Evolutionary conservation across 371 early-diverging fungal genomes (phyloP), one percentile per base, ranked within the genome.

Genomic region (Rhizopus arrhizus): DNA sequence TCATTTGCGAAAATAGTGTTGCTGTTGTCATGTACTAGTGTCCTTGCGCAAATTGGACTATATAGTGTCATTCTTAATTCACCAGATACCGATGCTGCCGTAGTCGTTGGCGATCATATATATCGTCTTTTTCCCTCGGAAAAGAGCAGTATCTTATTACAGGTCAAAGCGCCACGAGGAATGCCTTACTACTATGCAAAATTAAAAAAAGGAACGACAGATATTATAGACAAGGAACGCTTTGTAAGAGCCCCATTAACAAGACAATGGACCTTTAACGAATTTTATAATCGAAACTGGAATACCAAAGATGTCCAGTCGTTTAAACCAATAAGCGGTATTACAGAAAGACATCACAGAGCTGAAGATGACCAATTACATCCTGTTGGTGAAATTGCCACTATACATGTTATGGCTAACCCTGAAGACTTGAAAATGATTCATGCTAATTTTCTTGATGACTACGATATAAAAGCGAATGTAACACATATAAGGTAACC

Each of bases 401-500:
- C 73, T 2, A 54, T 73, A 31, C 73, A 76, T 45, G 35, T 75
- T 9, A 40, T 45, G 9, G 70, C 69, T 10, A 31, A 15, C 6
- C 59, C 65, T 35, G 15, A 49, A 7, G 65, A 64, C 6, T 16
- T 70, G 8, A 66, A 68, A 43, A 59, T 28, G 13, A 56, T 75
- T 2, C 76, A 75, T 42, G 41, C 33, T 0, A 41, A 68, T 29
- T 64, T 64, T 35, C 31, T 64, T 3, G 43, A 66, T 22, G 76
- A 73, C 29, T 60, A 68, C 35, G 49, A 56, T 0, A 47, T 73
- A 12, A 11, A 2, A 6, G 66, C 56, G 2, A 70, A 73, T 32
- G 42, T 70, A 33, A 70, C 73, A 4, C 68, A 68, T 29, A 68
- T 75, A 5, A 68, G 68, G 75, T 72, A 66, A 51, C 2, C 41